Conservation (phyloP, 2,329 filamentous ascomycete genomes). For the Colletotrichum sp. region DNA sequence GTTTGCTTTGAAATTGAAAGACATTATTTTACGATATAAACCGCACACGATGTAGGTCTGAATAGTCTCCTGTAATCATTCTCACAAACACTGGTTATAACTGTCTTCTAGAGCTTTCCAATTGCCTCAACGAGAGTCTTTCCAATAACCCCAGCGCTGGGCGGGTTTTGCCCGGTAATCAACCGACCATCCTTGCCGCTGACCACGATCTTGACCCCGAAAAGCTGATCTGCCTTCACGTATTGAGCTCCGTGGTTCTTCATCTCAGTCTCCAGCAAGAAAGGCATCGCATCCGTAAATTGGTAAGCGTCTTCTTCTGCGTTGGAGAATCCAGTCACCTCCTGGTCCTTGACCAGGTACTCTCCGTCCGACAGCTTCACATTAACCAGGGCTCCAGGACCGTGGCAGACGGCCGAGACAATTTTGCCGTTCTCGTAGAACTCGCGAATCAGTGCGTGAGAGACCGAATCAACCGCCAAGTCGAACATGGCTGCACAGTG, state of each 20-base stretch:
- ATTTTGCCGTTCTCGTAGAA: background rate
- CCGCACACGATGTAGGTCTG: background rate
- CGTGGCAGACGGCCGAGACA: background rate
- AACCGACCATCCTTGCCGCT: background rate
- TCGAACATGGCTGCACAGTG: background rate
- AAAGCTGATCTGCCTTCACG: background rate
- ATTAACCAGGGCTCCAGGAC: background rate
- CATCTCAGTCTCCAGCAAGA: background rate
- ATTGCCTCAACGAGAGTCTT: background rate
- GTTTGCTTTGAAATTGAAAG: background rate
- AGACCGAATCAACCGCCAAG: background rate
- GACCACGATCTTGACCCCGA: background rate
- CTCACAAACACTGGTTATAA: accelerated
- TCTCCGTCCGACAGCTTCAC: background rate
- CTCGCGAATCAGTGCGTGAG: background rate
- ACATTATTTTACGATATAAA: accelerated
- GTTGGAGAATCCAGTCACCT: background rate
- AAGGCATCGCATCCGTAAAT: background rate
- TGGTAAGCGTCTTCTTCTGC: background rate
- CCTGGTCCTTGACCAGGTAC: background rate
- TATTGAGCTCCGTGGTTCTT: background rate
- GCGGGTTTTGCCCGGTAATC: background rate
- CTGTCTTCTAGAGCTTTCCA: background rate
- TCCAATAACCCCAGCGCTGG: background rate
- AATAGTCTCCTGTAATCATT: accelerated